Base-by-base conservation (phyloP, 352 stramenopile species). In the Pythium guiyangense region DNA sequence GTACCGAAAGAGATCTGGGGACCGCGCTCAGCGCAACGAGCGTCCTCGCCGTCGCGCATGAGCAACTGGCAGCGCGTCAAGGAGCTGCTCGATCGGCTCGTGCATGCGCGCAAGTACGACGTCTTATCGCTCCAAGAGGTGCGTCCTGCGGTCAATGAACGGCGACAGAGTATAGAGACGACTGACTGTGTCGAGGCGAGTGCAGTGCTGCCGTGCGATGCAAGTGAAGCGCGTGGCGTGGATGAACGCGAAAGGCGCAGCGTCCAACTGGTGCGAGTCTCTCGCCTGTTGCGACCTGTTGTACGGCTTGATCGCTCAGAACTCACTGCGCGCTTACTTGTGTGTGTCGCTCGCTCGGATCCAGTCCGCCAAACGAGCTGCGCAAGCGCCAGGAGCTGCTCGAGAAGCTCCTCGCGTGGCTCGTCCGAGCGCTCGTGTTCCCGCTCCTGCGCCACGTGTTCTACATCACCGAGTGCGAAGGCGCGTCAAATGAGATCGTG, bases 381-480 rank as follows among this genome's bases (percentile, higher is more conserved):
- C 27, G 54, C 11, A 83, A 83, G 35, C 67, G 80, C 5, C 68
- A 67, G 6, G 42, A 72, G 43, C 63, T 89, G 1, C 64, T 88
- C 6, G 45, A 62, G 10, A 49, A 77, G 8, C 34, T 90, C 12
- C 37, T 89, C 11, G 53, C 59, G 10, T 90, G 72, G 76, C 22
- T 80, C 1, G 54, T 75, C 14, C 69, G 56, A 9, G 62, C 57
- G 2, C 44, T 93, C 9, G 67, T 88, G 0, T 88, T 85, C 25
- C 79, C 84, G 8, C 37, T 90, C 3, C 46, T 93, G 27, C 73
- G 71, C 10, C 79, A 71, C 35, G 57, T 83, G 47, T 92, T 90
- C 64, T 93, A 88, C 62, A 77, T 90, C 51, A 93, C 84, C 1
- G 79, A 90, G 43, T 50, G 62, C 2, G 84, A 93, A 64, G 84